These are phyloP conservation scores for Russula abietina DNA, from an alignment of 768 basidiomycete genomes.

Conservation along the genomic window DNA sequence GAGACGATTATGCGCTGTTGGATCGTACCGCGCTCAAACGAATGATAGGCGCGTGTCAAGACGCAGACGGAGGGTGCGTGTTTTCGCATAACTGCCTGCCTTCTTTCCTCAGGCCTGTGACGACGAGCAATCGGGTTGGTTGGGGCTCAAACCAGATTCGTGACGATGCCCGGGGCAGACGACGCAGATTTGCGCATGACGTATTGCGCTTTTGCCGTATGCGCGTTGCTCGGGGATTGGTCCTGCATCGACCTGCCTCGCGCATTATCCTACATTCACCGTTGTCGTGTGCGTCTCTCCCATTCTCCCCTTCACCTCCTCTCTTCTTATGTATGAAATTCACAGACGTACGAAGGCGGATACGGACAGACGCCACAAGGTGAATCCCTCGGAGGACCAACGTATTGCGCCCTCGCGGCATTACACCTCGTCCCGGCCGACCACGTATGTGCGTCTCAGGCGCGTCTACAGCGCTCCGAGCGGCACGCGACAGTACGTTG, in stretches of 20 bases:
- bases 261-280: slow-evolving; percentile 57
- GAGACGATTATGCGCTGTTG: slow-evolving; percentile 74
- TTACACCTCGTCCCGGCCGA: slow-evolving; percentile 46
- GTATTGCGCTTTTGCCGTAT: slow-evolving; percentile 84
- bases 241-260: slow-evolving; percentile 56
- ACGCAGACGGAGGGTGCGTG: slow-evolving; percentile 73
- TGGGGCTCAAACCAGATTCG: slow-evolving; percentile 47
- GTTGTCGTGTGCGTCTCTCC: slow-evolving; percentile 57
- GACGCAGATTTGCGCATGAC: slow-evolving; percentile 79
- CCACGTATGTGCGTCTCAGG: slow-evolving; percentile 20
- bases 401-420: slow-evolving; percentile 84
- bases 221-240: slow-evolving; percentile 75
- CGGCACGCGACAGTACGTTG: slow-evolving; percentile 60
- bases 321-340: not conserved
- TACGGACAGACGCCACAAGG: slow-evolving; percentile 77
- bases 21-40: slow-evolving; percentile 59
- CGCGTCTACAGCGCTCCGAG: slow-evolving; percentile 34
- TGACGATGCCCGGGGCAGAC: slow-evolving; percentile 55
- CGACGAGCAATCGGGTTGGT: not conserved
- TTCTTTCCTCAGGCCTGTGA: not conserved
- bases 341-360: slow-evolving; percentile 86
- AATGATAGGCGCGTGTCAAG: slow-evolving; percentile 70
- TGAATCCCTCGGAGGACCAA: slow-evolving; percentile 94
- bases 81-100: no score
- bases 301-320: not conserved